Percentiles rank a stretch among this genome's conserved stretches.
These are phyloP conservation scores for Thermomucor indicae-seudaticae DNA, from an alignment of 371 early-diverging fungal species.

Conservation along the genomic window DNA sequence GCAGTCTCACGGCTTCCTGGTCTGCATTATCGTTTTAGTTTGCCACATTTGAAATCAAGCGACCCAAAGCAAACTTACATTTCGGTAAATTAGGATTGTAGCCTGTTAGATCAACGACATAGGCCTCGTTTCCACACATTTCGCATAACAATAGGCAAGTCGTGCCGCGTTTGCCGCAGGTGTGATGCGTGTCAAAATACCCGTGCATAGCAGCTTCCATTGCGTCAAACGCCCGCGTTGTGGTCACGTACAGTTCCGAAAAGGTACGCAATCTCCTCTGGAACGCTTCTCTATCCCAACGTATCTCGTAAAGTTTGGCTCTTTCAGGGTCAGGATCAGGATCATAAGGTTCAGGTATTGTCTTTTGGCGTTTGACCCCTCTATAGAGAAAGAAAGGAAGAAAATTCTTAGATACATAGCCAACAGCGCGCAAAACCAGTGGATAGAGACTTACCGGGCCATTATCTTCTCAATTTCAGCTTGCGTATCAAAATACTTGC, in stretches of 20 bases:
- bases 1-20: neutral
- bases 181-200: conserved; percentile 7
- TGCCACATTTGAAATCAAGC: too few species aligned
- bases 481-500: too few species aligned
- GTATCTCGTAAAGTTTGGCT: too few species aligned
- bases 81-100: neutral
- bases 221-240: conserved; percentile 6
- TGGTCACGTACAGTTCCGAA: conserved; percentile 1
- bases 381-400: too few species aligned
- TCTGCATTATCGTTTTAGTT: too few species aligned
- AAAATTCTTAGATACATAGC: too few species aligned
- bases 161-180: neutral
- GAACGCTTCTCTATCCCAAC: conserved; percentile 8
- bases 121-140: neutral
- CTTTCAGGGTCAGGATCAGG: too few species aligned
- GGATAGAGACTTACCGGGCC: too few species aligned
- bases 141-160: conserved; percentile 5
- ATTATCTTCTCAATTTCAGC: too few species aligned
- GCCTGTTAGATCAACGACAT: conserved; percentile 5
- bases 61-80: conserved; percentile 1
- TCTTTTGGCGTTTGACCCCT: too few species aligned
- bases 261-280: conserved; percentile 7
- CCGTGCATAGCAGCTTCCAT: conserved; percentile 18
- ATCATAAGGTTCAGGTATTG: too few species aligned
- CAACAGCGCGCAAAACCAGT: too few species aligned